Evolutionary conservation across 306 rosid genomes (phyloP).

Genomic region (Castanea crenata): DNA sequence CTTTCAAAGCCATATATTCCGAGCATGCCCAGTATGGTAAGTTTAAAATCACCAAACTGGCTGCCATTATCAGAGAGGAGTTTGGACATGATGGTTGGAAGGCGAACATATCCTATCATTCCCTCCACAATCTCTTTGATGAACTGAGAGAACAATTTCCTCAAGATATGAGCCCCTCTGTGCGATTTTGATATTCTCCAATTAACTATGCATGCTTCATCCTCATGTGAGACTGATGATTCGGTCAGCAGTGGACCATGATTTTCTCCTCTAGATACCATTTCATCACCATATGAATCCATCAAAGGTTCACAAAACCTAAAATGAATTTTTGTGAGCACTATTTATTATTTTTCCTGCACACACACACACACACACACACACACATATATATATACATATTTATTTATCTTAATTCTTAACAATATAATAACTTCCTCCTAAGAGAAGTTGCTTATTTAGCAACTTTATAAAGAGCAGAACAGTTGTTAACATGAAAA

Average conservation of each 20-base stretch:
- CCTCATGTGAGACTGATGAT: slow-evolving; percentile 39
- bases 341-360: too few relatives aligned
- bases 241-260: slow-evolving; percentile 36
- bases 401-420: not conserved
- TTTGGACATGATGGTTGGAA: slow-evolving; percentile 91
- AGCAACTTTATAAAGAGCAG: not conserved
- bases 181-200: slow-evolving; percentile 77
- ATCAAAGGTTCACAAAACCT: slow-evolving; percentile 90
- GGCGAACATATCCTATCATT: slow-evolving; percentile 91
- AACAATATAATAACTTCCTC: not conserved
- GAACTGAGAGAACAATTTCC: slow-evolving; percentile 75
- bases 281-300: slow-evolving; percentile 50
- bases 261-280: slow-evolving; percentile 39
- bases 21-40: slow-evolving; percentile 91
- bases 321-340: slow-evolving; percentile 22
- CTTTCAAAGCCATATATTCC: slow-evolving; percentile 94
- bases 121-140: slow-evolving; percentile 96
- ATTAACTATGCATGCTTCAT: slow-evolving; percentile 47
- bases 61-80: slow-evolving; percentile 89
- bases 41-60: slow-evolving; percentile 93
- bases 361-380: not conserved
- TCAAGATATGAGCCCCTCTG: slow-evolving; percentile 56
- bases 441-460: not conserved
- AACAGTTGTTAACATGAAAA: not conserved
- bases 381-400: not conserved